Evolutionary conservation across 2,329 filamentous ascomycete genomes (phyloP).

Genomic region (Geoglossum cookeanum): DNA sequence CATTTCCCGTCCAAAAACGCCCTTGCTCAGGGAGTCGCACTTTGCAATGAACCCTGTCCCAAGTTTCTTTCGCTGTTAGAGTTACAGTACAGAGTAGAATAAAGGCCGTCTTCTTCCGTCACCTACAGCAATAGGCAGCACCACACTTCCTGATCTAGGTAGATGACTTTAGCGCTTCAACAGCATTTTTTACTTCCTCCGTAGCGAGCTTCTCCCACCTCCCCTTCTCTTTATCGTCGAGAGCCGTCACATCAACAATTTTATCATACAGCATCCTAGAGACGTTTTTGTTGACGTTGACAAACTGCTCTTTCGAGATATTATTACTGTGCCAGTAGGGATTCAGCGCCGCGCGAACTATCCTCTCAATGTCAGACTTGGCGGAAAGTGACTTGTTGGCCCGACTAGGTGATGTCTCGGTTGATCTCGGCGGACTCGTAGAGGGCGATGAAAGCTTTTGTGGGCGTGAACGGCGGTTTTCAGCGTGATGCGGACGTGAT

Average conservation of each 20-base stretch:
- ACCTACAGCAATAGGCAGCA: background rate
- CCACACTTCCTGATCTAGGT: background rate
- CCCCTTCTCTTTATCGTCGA: constrained; percentile 46
- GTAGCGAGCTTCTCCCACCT: constrained; percentile 60
- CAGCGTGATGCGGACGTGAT: constrained; percentile 9
- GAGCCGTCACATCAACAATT: constrained; percentile 30
- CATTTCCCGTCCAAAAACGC: no score
- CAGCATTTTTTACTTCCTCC: constrained; percentile 59
- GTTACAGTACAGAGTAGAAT: background rate
- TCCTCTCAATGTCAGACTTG: constrained; percentile 74
- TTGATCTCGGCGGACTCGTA: constrained; percentile 28
- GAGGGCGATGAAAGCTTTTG: constrained; percentile 20
- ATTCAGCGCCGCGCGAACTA: constrained; percentile 67
- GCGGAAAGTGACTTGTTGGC: constrained; percentile 53
- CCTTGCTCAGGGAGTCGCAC: background rate
- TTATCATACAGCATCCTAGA: constrained; percentile 71
- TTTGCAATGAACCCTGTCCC: background rate
- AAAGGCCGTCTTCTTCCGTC: background rate
- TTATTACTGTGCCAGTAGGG: constrained; percentile 65
- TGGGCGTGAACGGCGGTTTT: constrained; percentile 26
- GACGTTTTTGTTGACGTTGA: constrained; percentile 74
- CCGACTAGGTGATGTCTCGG: constrained; percentile 50
- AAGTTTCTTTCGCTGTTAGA: background rate
- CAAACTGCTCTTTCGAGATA: constrained; percentile 78
- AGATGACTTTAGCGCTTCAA: constrained; percentile 22